These are phyloP conservation scores for Aspergillus sp. DNA, from an alignment of 2,329 filamentous ascomycete species.

Conservation along the genomic window DNA sequence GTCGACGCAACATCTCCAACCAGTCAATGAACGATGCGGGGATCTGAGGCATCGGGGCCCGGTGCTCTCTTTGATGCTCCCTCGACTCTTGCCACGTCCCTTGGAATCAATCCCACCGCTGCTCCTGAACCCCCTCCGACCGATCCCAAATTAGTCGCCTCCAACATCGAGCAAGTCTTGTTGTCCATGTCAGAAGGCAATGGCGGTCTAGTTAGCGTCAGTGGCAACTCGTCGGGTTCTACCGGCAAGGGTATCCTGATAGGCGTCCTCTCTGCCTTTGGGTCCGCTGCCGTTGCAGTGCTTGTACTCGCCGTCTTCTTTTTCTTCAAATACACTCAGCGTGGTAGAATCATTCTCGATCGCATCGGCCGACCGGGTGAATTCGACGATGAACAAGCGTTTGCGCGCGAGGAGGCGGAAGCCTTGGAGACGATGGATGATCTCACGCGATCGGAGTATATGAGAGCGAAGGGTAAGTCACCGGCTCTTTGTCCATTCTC, in stretches of 20 bases:
- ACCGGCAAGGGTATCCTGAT: constrained; percentile 83
- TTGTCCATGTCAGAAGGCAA: constrained; percentile 25
- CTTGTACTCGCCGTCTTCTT: constrained; percentile 80
- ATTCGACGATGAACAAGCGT: constrained; percentile 96
- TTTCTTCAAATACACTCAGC: constrained; percentile 87
- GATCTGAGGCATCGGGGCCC: constrained; percentile 41
- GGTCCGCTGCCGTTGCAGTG: constrained; percentile 81
- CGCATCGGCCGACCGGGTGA: constrained; percentile 90
- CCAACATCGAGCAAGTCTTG: constrained; percentile 45
- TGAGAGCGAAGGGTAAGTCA: constrained; percentile 83
- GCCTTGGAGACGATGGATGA: constrained; percentile 96
- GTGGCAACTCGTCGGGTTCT: constrained; percentile 51
- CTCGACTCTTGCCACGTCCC: constrained; percentile 35
- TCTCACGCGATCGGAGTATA: constrained; percentile 82
- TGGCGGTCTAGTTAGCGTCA: constrained; percentile 29
- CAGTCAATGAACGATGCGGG: constrained; percentile 44
- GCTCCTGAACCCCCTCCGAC: constrained; percentile 15
- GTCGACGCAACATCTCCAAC: constrained; percentile 9
- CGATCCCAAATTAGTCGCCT: constrained; percentile 19
- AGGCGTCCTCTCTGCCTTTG: constrained; percentile 90
- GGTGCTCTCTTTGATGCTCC: constrained; percentile 37
- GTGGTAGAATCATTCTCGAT: constrained; percentile 89
- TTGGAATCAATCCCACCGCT: constrained; percentile 31
- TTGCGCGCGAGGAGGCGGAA: constrained; percentile 89
- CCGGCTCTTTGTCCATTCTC: not conserved